These are phyloP conservation scores for Cyclotella kingstonii DNA, from an alignment of 108 stramenopile genomes.

Conservation along the genomic window DNA sequence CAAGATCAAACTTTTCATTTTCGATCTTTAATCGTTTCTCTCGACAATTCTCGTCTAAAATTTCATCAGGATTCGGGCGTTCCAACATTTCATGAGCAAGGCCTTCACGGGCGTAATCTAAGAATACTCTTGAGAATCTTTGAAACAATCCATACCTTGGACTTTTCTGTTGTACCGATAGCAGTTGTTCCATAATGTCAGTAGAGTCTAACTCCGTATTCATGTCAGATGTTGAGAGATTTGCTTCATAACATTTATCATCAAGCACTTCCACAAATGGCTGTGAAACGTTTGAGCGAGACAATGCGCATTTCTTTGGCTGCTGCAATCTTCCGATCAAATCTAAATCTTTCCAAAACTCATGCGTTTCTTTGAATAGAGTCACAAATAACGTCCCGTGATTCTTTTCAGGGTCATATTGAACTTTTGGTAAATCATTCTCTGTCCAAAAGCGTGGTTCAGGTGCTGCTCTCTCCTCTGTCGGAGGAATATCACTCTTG, in stretches of 20 bases:
- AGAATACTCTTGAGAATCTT: constrained; percentile 70
- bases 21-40: constrained; percentile 60
- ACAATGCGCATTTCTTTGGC: constrained; percentile 5
- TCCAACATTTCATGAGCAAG: constrained; percentile 79
- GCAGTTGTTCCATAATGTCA: constrained; percentile 22
- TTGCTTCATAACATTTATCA: constrained; percentile 12
- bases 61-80: constrained; percentile 64
- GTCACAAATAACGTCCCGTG: constrained; percentile 39
- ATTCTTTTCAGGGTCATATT: constrained; percentile 45
- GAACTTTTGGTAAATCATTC: constrained; percentile 39
- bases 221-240: background rate
- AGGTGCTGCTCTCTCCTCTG: background rate
- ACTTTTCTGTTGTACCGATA: constrained; percentile 17
- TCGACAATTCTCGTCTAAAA: constrained; percentile 31
- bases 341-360: constrained; percentile 78
- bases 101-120: constrained; percentile 71
- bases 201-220: background rate
- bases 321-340: constrained; percentile 68
- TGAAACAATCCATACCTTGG: constrained; percentile 68
- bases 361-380: constrained; percentile 49
- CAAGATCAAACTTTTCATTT: constrained; percentile 68
- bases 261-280: constrained; percentile 11
- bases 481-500: background rate
- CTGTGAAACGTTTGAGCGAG: background rate
- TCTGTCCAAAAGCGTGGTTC: constrained; percentile 20